These are phyloP conservation scores for Abrus precatorius DNA, from an alignment of 306 rosid genomes.

Conservation along the genomic window DNA sequence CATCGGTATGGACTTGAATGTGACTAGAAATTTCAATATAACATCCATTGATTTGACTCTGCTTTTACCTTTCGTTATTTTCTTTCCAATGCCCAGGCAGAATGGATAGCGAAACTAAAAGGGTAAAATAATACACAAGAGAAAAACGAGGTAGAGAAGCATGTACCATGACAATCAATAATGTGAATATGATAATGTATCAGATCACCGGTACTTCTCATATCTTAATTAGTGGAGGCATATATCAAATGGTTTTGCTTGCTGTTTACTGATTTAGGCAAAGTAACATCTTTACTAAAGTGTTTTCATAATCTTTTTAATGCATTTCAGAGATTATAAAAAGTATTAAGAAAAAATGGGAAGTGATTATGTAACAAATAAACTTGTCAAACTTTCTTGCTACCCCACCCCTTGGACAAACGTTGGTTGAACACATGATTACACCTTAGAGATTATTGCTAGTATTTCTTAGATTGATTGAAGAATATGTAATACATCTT, in stretches of 20 bases:
- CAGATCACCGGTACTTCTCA: not conserved
- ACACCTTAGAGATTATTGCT: not conserved
- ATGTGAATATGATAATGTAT: not conserved
- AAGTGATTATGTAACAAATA: not conserved
- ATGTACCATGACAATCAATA: no score
- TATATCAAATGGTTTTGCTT: not conserved
- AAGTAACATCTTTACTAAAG: constrained; percentile 21
- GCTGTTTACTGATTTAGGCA: not conserved
- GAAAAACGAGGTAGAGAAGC: not conserved
- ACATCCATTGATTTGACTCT: constrained; percentile 7
- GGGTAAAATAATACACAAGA: not conserved
- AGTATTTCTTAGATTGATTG: no score
- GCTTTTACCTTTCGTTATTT: not conserved
- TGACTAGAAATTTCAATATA: constrained; percentile 35
- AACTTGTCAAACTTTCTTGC: not conserved
- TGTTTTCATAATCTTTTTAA: not conserved
- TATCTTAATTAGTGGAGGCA: not conserved
- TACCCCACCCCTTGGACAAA: not conserved
- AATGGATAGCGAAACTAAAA: not conserved
- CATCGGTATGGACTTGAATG: constrained; percentile 40
- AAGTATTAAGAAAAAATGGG: not conserved
- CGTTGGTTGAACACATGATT: not conserved
- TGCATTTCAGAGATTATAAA: not conserved
- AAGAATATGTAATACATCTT: no score
- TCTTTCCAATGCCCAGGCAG: not conserved